phyloP scores from a whole-genome alignment of 2,329 filamentous ascomycete species.

The Aspergillus fijiensis region DNA sequence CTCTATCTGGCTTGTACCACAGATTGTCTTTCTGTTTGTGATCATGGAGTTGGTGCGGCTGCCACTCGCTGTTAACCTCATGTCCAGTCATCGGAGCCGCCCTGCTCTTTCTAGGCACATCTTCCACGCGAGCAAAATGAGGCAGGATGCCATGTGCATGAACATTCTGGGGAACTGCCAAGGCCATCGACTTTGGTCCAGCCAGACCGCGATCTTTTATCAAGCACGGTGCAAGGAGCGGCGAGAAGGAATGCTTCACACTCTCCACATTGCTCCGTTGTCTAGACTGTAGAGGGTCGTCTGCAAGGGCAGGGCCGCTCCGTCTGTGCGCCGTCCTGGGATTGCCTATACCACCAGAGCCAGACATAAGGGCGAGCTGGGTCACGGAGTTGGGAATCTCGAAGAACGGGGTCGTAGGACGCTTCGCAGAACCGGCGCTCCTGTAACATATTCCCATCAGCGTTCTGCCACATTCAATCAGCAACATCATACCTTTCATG shows the following conservation, averaged over 20 bases:
- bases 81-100: not conserved
- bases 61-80: not conserved
- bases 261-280: not conserved
- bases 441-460: not conserved
- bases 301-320: not conserved
- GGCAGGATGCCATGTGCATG: constrained; percentile 33
- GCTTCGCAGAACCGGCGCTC: not conserved
- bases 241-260: constrained; percentile 14
- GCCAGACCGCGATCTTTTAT: constrained; percentile 18
- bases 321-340: not conserved
- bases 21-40: not conserved
- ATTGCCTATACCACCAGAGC: not conserved
- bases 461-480: not conserved
- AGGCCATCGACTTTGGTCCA: constrained; percentile 28
- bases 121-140: constrained; percentile 30
- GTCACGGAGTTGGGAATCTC: not conserved
- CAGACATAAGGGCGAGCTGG: not conserved
- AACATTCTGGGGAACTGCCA: constrained; percentile 29
- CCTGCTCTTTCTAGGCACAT: constrained; percentile 9
- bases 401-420: not conserved
- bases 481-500: not conserved
- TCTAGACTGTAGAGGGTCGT: not conserved
- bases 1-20: not conserved
- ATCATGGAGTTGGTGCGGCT: not conserved
- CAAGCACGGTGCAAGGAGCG: constrained; percentile 24